These are phyloP conservation scores for Paulinella micropora DNA, from an alignment of 78 protist species.

Conservation along the genomic window DNA sequence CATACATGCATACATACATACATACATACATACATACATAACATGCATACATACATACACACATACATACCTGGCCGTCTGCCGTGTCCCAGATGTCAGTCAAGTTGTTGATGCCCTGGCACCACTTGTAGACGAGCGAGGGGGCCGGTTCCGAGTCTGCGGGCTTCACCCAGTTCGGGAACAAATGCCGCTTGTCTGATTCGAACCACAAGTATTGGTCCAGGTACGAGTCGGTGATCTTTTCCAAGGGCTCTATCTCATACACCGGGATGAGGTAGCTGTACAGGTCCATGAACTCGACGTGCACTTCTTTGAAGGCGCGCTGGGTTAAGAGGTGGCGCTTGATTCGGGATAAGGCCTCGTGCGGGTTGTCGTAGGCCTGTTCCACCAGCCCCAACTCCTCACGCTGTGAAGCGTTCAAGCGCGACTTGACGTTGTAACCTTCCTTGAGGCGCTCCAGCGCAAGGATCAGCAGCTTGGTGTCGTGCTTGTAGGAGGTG, in stretches of 20 bases:
- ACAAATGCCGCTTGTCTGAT: slow-evolving; percentile 88
- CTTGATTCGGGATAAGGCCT: slow-evolving; percentile 89
- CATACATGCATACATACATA: too few relatives aligned
- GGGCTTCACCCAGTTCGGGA: slow-evolving; percentile 99
- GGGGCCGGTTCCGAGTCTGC: slow-evolving; percentile 98
- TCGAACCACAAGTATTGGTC: slow-evolving; percentile 99
- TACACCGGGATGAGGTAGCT: slow-evolving; percentile 86
- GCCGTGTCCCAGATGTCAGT: slow-evolving; percentile 74
- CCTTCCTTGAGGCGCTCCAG: slow-evolving; percentile 92
- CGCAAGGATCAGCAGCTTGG: slow-evolving; percentile 92
- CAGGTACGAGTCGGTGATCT: slow-evolving; percentile 99
- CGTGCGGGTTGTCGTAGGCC: slow-evolving; percentile 98
- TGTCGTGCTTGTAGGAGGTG: slow-evolving; percentile 93
- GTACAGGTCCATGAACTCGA: slow-evolving; percentile 95
- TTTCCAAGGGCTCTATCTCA: slow-evolving; percentile 97
- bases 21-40: too few relatives aligned
- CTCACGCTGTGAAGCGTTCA: slow-evolving; percentile 91
- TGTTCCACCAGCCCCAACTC: slow-evolving; percentile 96
- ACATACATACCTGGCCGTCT: slow-evolving; percentile 88
- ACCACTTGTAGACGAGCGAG: slow-evolving; percentile 96
- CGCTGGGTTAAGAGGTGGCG: slow-evolving; percentile 91
- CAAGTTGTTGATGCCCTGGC: slow-evolving; percentile 95
- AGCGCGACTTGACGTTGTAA: slow-evolving; percentile 74
- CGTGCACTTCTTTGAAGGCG: slow-evolving; percentile 87
- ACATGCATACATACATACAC: too few relatives aligned